Conservation (phyloP, 164 flowering plant genomes). For the Kingdonia uniflora region DNA sequence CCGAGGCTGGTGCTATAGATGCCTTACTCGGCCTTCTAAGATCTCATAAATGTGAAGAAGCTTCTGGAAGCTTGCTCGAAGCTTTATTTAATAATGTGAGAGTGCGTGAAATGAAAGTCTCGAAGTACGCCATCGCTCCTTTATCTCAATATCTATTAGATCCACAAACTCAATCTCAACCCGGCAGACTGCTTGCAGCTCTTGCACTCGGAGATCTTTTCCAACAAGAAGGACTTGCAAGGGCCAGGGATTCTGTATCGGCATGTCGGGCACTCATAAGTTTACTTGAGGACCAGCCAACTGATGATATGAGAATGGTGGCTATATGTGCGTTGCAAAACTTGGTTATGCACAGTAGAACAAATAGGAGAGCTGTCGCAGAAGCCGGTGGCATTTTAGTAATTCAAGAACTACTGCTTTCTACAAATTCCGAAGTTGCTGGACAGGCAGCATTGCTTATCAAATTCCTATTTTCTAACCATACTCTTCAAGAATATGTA, state of each 20-base stretch:
- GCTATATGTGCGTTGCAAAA: constrained; percentile 87
- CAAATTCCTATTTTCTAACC: constrained; percentile 68
- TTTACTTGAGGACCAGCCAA: constrained; percentile 77
- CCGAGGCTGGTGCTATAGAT: constrained; percentile 81
- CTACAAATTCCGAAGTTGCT: constrained; percentile 54
- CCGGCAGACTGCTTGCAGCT: constrained; percentile 72
- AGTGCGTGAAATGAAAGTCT: constrained; percentile 69
- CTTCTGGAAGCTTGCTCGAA: constrained; percentile 68
- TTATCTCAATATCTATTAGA: constrained; percentile 77
- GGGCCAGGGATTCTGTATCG: constrained; percentile 70
- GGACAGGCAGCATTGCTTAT: constrained; percentile 77
- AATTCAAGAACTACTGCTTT: constrained; percentile 64
- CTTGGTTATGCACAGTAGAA: constrained; percentile 74
- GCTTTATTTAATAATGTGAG: constrained; percentile 64
- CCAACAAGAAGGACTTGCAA: constrained; percentile 72
- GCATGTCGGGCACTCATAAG: constrained; percentile 79
- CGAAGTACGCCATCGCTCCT: constrained; percentile 80
- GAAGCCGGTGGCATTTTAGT: constrained; percentile 90
- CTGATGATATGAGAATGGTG: constrained; percentile 81
- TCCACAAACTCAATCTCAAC: constrained; percentile 70
- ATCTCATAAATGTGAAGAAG: constrained; percentile 83
- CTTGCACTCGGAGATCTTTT: constrained; percentile 87
- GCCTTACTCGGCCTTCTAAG: constrained; percentile 64
- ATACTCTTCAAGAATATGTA: constrained; percentile 84
- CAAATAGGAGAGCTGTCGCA: constrained; percentile 85